Conservation (phyloP, 768 basidiomycete genomes). For the Rhizopogon salebrosus region DNA sequence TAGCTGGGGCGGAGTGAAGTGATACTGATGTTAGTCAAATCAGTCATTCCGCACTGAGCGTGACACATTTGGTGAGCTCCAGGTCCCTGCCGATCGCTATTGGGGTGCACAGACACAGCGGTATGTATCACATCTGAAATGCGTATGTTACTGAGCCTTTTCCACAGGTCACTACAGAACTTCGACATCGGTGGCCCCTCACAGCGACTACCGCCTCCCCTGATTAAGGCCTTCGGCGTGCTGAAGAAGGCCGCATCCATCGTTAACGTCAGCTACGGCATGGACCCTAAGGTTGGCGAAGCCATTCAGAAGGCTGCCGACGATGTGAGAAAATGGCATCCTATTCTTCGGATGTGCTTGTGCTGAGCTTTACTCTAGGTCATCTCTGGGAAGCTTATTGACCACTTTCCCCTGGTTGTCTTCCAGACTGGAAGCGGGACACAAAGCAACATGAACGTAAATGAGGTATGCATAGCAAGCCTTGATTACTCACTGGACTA, state of each 20-base stretch:
- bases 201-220: conserved; percentile 89
- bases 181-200: conserved; percentile 97
- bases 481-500: background rate
- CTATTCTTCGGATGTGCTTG: background rate
- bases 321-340: conserved; percentile 53
- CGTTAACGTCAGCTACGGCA: conserved; percentile 86
- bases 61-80: conserved; percentile 94
- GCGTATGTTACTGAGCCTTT: conserved; percentile 8
- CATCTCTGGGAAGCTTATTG: conserved; percentile 89
- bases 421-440: conserved; percentile 99
- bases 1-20: background rate
- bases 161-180: conserved; percentile 80
- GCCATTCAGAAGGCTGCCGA: conserved; percentile 93
- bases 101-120: conserved; percentile 99
- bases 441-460: conserved; percentile 99
- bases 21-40: conserved; percentile 30
- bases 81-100: conserved; percentile 83
- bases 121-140: conserved; percentile 30
- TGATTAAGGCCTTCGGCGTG: conserved; percentile 97
- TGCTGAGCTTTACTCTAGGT: conserved; percentile 49
- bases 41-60: conserved; percentile 70
- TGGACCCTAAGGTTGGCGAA: conserved; percentile 81
- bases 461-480: conserved; percentile 57
- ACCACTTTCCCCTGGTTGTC: conserved; percentile 96
- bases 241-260: conserved; percentile 95